phyloP scores from a whole-genome alignment of 495 filamentous ascomycete genomes.

The Choiromyces venosus region DNA sequence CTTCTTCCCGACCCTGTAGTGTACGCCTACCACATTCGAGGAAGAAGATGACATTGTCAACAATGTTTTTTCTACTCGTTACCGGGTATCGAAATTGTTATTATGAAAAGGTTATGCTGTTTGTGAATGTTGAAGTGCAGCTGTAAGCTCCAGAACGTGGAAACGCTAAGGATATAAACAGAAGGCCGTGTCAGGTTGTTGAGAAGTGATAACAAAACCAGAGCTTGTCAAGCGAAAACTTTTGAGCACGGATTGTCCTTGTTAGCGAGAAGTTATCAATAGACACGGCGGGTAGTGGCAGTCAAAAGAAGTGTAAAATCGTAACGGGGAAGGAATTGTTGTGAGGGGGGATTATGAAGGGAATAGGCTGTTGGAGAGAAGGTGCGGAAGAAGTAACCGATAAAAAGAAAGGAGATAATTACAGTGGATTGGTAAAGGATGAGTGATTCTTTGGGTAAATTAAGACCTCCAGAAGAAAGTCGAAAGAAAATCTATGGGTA shows the following conservation, averaged over 20 bases:
- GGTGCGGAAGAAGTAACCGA: not conserved
- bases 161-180: not conserved
- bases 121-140: not conserved
- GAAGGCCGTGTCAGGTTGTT: not conserved
- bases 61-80: constrained; percentile 31
- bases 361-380: not conserved
- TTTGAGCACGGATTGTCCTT: not conserved
- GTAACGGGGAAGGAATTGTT: not conserved
- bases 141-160: not conserved
- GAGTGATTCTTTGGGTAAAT: not conserved
- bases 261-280: not conserved
- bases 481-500: constrained; percentile 15
- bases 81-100: constrained; percentile 3
- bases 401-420: not conserved
- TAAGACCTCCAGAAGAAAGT: not conserved
- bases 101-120: not conserved
- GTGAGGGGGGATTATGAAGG: not conserved
- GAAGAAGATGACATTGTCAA: constrained; percentile 79
- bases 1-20: constrained; percentile 99
- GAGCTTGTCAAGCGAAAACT: not conserved
- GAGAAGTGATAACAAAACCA: not conserved
- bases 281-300: not conserved
- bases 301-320: not conserved
- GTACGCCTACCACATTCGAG: constrained; percentile 96
- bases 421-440: not conserved